Evolutionary conservation across 371 early-diverging fungal genomes (phyloP).

Genomic region (Mortierella sp.): DNA sequence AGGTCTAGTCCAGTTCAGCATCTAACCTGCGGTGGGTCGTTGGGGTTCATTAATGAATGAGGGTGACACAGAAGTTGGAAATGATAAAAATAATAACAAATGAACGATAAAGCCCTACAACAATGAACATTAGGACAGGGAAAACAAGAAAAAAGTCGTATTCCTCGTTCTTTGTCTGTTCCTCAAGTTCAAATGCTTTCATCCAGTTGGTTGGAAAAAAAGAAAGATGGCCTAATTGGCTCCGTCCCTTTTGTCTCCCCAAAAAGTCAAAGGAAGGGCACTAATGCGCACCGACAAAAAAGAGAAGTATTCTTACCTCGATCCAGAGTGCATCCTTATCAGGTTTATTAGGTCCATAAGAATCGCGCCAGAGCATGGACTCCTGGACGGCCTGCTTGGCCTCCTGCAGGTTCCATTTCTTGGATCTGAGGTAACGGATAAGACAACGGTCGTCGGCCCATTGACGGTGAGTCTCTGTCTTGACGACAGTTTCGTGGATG

Average conservation of each 20-base stretch:
- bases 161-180: not conserved
- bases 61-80: not conserved
- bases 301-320: slow-evolving; percentile 66
- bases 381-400: slow-evolving; percentile 75
- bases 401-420: slow-evolving; percentile 77
- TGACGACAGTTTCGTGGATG: slow-evolving; percentile 64
- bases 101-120: not conserved
- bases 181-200: not conserved
- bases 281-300: too few relatives aligned
- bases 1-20: not conserved
- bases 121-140: not conserved
- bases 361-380: slow-evolving; percentile 84
- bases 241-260: not conserved
- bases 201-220: not conserved
- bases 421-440: slow-evolving; percentile 83
- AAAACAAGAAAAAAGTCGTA: not conserved
- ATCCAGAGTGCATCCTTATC: slow-evolving; percentile 78
- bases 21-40: not conserved
- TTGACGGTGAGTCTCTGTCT: slow-evolving; percentile 64
- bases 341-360: slow-evolving; percentile 79
- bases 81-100: not conserved
- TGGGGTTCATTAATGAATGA: not conserved
- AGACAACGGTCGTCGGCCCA: slow-evolving; percentile 72
- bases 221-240: not conserved
- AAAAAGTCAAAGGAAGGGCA: too few relatives aligned